phyloP scores from a whole-genome alignment of 192 early-diverging fungal genomes.

The Coemansia sp. region DNA sequence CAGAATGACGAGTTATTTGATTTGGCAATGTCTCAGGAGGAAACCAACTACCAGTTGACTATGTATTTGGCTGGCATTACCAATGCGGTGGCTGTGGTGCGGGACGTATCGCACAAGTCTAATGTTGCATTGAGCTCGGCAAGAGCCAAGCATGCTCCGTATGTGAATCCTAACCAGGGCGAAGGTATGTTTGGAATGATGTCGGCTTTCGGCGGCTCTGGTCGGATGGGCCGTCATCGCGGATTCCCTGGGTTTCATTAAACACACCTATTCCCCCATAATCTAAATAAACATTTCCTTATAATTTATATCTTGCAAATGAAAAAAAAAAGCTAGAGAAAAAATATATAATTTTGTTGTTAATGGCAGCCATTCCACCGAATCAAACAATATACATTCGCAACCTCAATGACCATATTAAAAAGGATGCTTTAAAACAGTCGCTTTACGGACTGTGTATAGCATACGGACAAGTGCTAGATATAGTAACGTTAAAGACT shows the following conservation, averaged over 20 bases:
- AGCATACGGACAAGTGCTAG: conserved; percentile 80
- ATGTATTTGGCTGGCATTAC: conserved; percentile 34
- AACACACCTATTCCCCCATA: not conserved
- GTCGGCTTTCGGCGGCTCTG: conserved; percentile 21
- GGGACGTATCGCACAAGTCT: conserved; percentile 34
- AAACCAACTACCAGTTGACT: conserved; percentile 45
- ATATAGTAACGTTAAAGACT: conserved; percentile 82
- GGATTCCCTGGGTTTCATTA: conserved; percentile 38
- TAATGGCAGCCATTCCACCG: conserved; percentile 55
- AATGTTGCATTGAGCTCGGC: conserved; percentile 33
- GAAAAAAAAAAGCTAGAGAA: not conserved
- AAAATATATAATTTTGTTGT: not conserved
- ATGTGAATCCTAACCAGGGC: conserved; percentile 19
- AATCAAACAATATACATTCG: conserved; percentile 77
- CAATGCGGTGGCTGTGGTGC: conserved; percentile 23
- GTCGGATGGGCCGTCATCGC: conserved; percentile 17
- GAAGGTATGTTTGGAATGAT: conserved; percentile 41
- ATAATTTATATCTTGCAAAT: not conserved
- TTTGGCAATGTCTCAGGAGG: conserved; percentile 46
- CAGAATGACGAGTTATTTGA: conserved; percentile 39
- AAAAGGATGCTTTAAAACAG: conserved; percentile 70
- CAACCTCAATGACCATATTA: conserved; percentile 81
- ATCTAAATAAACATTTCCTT: not conserved
- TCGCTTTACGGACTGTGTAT: conserved; percentile 90
- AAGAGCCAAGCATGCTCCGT: conserved; percentile 31